Percentiles rank a stretch among this genome's conserved stretches.
Conservation (phyloP, 805 yeast species). For the Naumovozyma baii region DNA sequence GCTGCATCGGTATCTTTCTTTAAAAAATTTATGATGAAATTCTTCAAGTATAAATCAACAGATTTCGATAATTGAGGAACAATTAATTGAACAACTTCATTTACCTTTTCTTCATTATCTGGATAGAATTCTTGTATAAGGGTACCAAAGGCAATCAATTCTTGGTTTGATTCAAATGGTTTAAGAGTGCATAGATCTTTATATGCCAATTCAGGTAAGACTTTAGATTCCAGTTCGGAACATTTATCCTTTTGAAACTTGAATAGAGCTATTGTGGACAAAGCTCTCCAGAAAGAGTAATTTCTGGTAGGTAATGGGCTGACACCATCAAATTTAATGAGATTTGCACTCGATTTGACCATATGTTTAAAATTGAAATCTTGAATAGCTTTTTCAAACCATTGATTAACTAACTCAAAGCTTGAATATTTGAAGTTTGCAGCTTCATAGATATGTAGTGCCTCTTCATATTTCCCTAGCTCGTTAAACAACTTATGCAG, state of each 20-base stretch:
- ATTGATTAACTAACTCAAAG: conserved; percentile 37
- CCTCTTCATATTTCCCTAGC: conserved; percentile 33
- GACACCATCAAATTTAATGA: conserved; percentile 19
- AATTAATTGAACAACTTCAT: conserved; percentile 30
- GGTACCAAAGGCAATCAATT: conserved; percentile 48
- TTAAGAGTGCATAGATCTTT: conserved; percentile 43
- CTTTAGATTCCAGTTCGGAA: conserved; percentile 36
- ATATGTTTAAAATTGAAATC: conserved; percentile 40
- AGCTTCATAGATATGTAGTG: conserved; percentile 44
- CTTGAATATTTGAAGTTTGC: conserved; percentile 50
- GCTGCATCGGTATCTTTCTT: conserved; percentile 36
- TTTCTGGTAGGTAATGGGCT: conserved; percentile 21
- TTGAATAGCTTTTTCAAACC: conserved; percentile 49
- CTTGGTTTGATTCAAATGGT: conserved; percentile 54
- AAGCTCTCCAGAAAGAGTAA: conserved; percentile 46
- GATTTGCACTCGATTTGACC: conserved; percentile 43
- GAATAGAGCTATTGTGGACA: conserved; percentile 35
- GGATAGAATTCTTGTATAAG: conserved; percentile 34
- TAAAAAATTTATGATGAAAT: conserved; percentile 43
- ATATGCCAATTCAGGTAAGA: conserved; percentile 53
- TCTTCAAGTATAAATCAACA: conserved; percentile 54
- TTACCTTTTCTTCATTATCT: conserved; percentile 24
- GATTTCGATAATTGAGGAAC: conserved; percentile 25
- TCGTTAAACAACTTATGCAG: conserved; percentile 38
- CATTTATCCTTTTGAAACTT: conserved; percentile 32